Evolutionary conservation across 148 eudicot species (phyloP).

Genomic region (Arctostaphylos glauca): DNA sequence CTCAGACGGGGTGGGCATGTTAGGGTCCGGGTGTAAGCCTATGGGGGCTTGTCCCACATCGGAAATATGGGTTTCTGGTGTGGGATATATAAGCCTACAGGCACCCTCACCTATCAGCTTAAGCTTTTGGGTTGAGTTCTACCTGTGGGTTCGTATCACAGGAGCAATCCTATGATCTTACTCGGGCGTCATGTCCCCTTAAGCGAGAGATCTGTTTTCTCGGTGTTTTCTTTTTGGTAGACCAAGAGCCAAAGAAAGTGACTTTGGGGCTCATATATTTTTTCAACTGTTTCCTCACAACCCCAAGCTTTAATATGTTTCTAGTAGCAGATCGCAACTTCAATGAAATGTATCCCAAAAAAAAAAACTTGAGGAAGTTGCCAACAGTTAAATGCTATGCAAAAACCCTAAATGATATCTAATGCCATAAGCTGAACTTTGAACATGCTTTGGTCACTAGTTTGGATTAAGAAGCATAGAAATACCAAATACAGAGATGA

Average conservation of each 20-base stretch:
- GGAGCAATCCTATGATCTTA: not conserved
- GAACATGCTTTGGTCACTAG: no score
- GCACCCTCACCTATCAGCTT: no score
- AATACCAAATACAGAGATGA: not conserved
- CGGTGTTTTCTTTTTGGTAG: not conserved
- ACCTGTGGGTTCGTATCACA: no score
- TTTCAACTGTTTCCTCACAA: not conserved
- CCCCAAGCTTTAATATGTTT: not conserved
- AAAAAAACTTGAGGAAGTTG: not conserved
- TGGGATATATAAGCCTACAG: no score
- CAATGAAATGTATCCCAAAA: not conserved
- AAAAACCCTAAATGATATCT: no score
- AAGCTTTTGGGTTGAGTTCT: no score
- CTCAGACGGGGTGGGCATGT: no score
- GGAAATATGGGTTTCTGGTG: no score
- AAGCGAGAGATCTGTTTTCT: not conserved
- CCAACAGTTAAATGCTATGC: not conserved
- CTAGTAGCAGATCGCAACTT: not conserved
- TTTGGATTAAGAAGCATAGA: not conserved
- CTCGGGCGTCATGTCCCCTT: not conserved
- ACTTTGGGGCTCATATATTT: not conserved
- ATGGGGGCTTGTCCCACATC: no score
- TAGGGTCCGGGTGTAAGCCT: no score
- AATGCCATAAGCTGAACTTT: no score
- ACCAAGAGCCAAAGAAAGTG: not conserved